Percentiles rank a stretch among this genome's conserved stretches.
Conservation (phyloP, 768 basidiomycete genomes). For the Tricholoma bakamatsutake region DNA sequence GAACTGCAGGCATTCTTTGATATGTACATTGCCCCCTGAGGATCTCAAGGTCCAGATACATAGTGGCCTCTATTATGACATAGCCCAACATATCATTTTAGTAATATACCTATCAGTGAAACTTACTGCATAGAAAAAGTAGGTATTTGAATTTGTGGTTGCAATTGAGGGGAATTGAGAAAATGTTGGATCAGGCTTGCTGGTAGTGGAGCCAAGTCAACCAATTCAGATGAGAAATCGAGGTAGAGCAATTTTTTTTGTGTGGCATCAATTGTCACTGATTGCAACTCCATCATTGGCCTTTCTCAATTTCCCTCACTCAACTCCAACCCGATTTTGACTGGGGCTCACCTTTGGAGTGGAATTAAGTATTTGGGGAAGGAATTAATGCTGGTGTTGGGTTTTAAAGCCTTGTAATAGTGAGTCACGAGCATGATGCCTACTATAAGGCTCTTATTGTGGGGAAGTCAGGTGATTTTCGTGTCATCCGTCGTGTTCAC, state of each 20-base stretch:
- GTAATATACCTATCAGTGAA: background rate
- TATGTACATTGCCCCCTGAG: slow-evolving; percentile 1
- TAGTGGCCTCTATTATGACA: background rate
- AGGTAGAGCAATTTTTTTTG: background rate
- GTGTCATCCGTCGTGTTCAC: too few relatives aligned
- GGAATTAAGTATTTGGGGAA: too few relatives aligned
- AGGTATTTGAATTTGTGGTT: background rate
- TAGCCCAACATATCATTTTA: too few relatives aligned
- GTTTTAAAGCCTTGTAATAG: too few relatives aligned
- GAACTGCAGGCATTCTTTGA: background rate
- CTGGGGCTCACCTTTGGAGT: too few relatives aligned
- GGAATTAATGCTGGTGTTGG: too few relatives aligned
- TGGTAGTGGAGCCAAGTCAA: background rate
- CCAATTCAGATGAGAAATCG: background rate
- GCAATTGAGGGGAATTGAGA: background rate
- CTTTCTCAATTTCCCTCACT: background rate
- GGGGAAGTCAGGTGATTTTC: too few relatives aligned
- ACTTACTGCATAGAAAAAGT: background rate
- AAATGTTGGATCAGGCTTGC: background rate
- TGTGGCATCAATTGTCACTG: background rate
- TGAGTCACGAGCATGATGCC: too few relatives aligned
- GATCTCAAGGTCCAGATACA: background rate
- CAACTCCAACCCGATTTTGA: background rate
- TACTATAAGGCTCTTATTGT: too few relatives aligned
- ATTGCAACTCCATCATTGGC: background rate